Evolutionary conservation across 257 asterid species (phyloP).

Genomic region (Nicotiana otophora): DNA sequence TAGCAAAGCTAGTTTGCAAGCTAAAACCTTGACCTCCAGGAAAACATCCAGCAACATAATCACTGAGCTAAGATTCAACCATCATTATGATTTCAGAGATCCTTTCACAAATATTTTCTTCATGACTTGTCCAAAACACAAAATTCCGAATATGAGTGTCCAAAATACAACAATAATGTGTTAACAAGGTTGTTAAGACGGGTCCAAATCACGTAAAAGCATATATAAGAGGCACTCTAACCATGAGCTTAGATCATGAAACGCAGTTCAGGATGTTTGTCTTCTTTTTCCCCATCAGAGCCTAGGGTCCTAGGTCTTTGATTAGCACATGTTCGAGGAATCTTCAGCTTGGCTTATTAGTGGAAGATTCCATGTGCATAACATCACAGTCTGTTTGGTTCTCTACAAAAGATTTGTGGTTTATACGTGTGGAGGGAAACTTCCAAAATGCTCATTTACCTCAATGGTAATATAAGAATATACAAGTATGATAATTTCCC

Average conservation of each 20-base stretch:
- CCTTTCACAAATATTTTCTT: not conserved
- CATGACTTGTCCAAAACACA: not conserved
- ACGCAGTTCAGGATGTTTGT: not conserved
- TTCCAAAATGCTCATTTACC: not conserved
- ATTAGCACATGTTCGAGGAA: not conserved
- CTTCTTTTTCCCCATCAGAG: too few relatives aligned
- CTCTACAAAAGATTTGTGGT: not conserved
- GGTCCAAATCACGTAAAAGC: not conserved
- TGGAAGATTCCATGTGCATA: not conserved
- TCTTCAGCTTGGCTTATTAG: not conserved
- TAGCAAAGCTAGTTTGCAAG: not conserved
- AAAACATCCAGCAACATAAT: not conserved
- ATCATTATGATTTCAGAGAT: not conserved
- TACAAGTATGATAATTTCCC: not conserved
- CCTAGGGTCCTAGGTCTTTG: not conserved
- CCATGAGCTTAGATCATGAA: not conserved
- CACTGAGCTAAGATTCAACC: not conserved
- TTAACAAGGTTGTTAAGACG: not conserved
- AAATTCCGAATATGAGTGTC: not conserved
- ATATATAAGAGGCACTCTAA: not conserved
- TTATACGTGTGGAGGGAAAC: not conserved
- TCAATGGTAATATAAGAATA: not conserved
- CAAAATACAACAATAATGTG: not conserved
- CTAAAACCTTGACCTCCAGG: not conserved
- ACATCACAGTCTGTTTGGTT: not conserved